phyloP scores from a whole-genome alignment of 2,329 filamentous ascomycete genomes.

The Penicillium occitanis region DNA sequence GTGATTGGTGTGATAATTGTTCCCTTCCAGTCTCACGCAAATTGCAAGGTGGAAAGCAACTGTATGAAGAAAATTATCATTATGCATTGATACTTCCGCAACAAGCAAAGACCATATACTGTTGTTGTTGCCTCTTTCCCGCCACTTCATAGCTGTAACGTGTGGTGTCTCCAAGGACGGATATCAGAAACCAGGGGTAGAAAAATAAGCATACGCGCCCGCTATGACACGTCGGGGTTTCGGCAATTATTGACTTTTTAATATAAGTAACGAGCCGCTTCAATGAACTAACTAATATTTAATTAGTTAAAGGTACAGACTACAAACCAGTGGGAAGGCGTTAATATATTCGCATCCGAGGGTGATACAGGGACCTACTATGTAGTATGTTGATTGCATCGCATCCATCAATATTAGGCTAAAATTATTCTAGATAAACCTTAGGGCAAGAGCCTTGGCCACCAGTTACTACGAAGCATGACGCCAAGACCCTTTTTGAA shows the following conservation, averaged over 20 bases:
- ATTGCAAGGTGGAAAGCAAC: background rate
- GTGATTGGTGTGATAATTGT: background rate
- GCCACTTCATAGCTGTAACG: slow-evolving; percentile 5
- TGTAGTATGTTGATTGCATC: no score
- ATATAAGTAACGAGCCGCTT: background rate
- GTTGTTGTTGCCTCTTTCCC: background rate
- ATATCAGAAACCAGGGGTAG: slow-evolving; percentile 10
- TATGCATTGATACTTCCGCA: background rate
- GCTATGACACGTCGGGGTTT: background rate
- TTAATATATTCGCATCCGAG: background rate
- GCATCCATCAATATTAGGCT: background rate
- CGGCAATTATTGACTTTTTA: background rate
- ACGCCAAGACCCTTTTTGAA: background rate
- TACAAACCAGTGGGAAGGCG: background rate
- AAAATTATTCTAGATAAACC: background rate
- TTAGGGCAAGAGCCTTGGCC: background rate
- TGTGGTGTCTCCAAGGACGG: slow-evolving; percentile 1
- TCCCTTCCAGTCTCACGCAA: slow-evolving; percentile 1
- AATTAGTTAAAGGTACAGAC: no score
- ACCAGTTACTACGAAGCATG: background rate
- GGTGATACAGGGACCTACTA: background rate
- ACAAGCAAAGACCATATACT: background rate
- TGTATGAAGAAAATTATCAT: slow-evolving; percentile 1
- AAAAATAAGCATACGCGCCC: background rate
- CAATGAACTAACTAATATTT: background rate